phyloP scores from a whole-genome alignment of 148 eudicot species.

The Agrostemma githago region DNA sequence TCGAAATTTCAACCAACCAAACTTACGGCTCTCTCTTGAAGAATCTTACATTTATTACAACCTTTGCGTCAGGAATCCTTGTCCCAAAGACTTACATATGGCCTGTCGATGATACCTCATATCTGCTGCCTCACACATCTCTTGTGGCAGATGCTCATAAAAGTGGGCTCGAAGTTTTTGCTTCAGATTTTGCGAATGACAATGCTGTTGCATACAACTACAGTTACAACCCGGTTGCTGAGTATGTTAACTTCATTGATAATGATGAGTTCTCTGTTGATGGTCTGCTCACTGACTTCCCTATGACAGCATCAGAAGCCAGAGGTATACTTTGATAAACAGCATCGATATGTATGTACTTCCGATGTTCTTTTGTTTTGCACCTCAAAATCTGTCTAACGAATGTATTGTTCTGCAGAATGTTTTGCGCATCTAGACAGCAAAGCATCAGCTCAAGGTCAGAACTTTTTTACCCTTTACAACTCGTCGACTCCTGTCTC shows the following conservation, averaged over 20 bases:
- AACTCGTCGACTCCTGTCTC: neutral
- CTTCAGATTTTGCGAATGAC: slow-evolving; percentile 79
- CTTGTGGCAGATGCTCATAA: slow-evolving; percentile 85
- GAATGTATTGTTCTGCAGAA: slow-evolving; percentile 38
- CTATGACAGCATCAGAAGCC: slow-evolving; percentile 73
- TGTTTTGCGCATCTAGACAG: slow-evolving; percentile 75
- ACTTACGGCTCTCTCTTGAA: slow-evolving; percentile 65
- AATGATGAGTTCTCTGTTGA: slow-evolving; percentile 84
- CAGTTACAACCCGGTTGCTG: slow-evolving; percentile 75
- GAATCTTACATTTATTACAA: slow-evolving; percentile 65
- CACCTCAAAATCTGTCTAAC: neutral
- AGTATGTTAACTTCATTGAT: slow-evolving; percentile 60
- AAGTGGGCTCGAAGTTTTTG: slow-evolving; percentile 65
- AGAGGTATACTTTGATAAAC: too few species aligned
- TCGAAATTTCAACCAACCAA: slow-evolving; percentile 72
- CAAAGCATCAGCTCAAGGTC: slow-evolving; percentile 48
- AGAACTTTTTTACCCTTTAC: slow-evolving; percentile 9
- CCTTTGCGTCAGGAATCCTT: slow-evolving; percentile 83
- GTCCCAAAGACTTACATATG: slow-evolving; percentile 87
- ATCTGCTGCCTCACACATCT: slow-evolving; percentile 60
- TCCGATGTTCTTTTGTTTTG: neutral
- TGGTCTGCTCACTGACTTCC: slow-evolving; percentile 82
- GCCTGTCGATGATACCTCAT: slow-evolving; percentile 51
- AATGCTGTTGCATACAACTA: slow-evolving; percentile 56
- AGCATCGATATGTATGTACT: neutral